Evolutionary conservation across 2,329 filamentous ascomycete species (phyloP).

Genomic region (Neopestalotiopsis sp.): DNA sequence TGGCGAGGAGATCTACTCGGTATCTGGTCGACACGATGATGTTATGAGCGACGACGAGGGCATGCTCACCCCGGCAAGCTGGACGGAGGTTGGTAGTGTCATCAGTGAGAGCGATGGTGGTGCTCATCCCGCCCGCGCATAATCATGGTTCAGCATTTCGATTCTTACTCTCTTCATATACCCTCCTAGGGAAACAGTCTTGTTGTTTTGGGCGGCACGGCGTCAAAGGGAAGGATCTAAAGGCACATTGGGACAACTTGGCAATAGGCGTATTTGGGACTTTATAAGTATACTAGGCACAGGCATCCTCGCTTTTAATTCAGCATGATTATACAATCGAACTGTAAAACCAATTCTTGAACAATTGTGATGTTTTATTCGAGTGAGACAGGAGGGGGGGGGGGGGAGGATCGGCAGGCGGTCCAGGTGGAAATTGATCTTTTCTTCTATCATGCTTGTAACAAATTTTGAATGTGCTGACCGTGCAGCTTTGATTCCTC

Average conservation of each 20-base stretch:
- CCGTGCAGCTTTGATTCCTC: not conserved
- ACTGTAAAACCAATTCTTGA: not conserved
- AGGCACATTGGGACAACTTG: slow-evolving; percentile 8
- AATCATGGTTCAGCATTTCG: slow-evolving; percentile 22
- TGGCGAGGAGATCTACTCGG: slow-evolving; percentile 47
- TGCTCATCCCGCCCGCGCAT: slow-evolving; percentile 38
- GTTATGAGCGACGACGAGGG: slow-evolving; percentile 66
- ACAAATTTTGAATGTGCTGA: not conserved
- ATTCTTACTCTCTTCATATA: slow-evolving; percentile 7
- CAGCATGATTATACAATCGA: not conserved
- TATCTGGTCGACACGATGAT: slow-evolving; percentile 51
- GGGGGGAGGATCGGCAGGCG: too few species aligned
- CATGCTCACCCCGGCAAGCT: slow-evolving; percentile 65
- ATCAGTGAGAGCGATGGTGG: slow-evolving; percentile 61
- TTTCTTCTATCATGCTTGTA: not conserved
- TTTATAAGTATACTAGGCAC: not conserved
- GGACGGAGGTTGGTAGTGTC: slow-evolving; percentile 70
- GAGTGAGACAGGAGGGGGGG: not conserved
- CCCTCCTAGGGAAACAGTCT: not conserved
- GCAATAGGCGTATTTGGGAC: not conserved
- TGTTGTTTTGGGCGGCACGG: slow-evolving; percentile 15
- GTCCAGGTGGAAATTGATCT: too few species aligned
- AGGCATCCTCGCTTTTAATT: not conserved
- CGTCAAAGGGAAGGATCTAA: slow-evolving; percentile 3
- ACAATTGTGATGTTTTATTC: not conserved